Conservation (phyloP, 306 rosid genomes). For the Inga laurina region DNA sequence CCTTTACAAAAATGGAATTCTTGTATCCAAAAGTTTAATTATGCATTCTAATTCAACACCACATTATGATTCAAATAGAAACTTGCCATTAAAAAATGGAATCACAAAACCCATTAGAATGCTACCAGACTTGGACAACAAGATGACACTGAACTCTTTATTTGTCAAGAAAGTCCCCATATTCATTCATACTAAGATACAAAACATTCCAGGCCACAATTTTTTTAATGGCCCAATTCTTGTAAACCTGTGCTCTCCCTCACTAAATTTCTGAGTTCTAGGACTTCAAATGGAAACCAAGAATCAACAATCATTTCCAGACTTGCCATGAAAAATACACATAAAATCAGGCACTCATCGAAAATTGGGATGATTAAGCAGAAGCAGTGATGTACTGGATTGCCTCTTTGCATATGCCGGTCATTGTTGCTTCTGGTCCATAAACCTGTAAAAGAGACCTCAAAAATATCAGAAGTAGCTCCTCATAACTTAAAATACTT, state of each 20-base stretch:
- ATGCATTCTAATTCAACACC: neutral
- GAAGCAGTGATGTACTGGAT: conserved; percentile 87
- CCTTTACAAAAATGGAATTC: too few relatives aligned
- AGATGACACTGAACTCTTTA: conserved; percentile 18
- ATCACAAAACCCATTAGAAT: neutral
- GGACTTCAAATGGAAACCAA: conserved; percentile 22
- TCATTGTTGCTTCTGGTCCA: conserved; percentile 99
- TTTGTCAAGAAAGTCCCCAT: conserved; percentile 6
- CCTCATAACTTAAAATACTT: neutral
- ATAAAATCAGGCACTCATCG: neutral
- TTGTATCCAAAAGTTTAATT: neutral
- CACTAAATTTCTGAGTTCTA: conserved; percentile 18
- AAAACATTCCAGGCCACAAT: conserved; percentile 20
- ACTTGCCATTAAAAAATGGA: neutral
- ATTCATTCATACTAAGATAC: conserved; percentile 22
- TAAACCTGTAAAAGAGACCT: conserved; percentile 63
- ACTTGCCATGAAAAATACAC: conserved; percentile 26
- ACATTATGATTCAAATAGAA: neutral
- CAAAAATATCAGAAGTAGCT: conserved; percentile 20
- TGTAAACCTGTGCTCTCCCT: conserved; percentile 30
- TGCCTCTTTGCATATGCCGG: conserved; percentile 97
- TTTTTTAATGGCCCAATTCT: conserved; percentile 24
- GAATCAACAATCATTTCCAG: conserved; percentile 34
- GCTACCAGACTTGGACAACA: neutral
- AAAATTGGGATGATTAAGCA: conserved; percentile 44